Evolutionary conservation across 768 basidiomycete species (phyloP).

Genomic region (Panus rudis): DNA sequence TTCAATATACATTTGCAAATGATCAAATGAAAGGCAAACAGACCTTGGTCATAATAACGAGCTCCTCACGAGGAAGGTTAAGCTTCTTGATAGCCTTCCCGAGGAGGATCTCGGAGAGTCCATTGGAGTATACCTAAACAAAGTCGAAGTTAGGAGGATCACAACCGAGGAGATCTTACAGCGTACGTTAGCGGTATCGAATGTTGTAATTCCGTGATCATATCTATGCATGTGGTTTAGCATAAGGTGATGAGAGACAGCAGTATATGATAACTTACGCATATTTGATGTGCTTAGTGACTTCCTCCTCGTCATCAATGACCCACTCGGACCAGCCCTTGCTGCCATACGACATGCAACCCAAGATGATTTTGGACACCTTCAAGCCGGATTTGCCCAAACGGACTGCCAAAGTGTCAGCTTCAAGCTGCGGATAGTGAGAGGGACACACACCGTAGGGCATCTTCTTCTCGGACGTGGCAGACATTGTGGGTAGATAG

Average conservation of each 20-base stretch:
- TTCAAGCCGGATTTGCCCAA: slow-evolving; percentile 38
- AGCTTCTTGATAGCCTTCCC: slow-evolving; percentile 40
- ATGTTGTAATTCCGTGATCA: slow-evolving; percentile 32
- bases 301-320: slow-evolving; percentile 26
- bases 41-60: slow-evolving; percentile 44
- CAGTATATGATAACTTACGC: slow-evolving; percentile 21
- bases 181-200: slow-evolving; percentile 26
- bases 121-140: slow-evolving; percentile 30
- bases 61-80: slow-evolving; percentile 34
- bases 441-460: neutral
- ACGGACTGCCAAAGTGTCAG: slow-evolving; percentile 21
- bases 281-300: slow-evolving; percentile 30
- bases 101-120: slow-evolving; percentile 35
- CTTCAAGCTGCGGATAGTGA: neutral
- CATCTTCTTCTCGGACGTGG: no score
- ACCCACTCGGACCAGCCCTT: slow-evolving; percentile 31
- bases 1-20: neutral
- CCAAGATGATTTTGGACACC: slow-evolving; percentile 32
- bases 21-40: neutral
- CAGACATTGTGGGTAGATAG: neutral
- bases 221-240: slow-evolving; percentile 17
- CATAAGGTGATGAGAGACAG: slow-evolving; percentile 6
- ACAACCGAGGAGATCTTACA: neutral
- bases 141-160: neutral
- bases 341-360: slow-evolving; percentile 22